Base-by-base conservation (phyloP, 768 basidiomycete species). In the Terana coerulea region DNA sequence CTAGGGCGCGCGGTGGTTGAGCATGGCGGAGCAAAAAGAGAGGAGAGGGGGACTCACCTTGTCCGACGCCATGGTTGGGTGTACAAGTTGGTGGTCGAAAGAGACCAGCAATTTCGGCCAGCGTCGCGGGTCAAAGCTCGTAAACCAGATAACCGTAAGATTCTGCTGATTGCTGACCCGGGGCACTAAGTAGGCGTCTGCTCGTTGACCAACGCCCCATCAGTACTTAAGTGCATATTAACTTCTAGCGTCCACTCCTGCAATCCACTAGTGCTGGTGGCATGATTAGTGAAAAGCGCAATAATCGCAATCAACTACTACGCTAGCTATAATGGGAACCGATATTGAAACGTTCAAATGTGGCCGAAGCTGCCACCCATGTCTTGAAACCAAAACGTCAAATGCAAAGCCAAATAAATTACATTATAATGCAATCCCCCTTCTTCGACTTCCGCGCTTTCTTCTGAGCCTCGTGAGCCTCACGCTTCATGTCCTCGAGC, bases 381-480 rank as follows among this genome's bases (percentile, higher is more conserved):
- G n/a, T n/a, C n/a, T n/a, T n/a, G n/a, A n/a, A n/a, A n/a, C n/a
- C n/a, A n/a, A n/a, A n/a, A n/a, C n/a, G n/a, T n/a, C n/a, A 30
- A n/a, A 42, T 24, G 21, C 17, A 30, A n/a, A 51, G 6, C 9
- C 29, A 37, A 37, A 51, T 51, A n/a, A 28, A 36, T 54, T 51
- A 64, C 60, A 64, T 64, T 17, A 64, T 54, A 29, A 61, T 46
- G 49, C 62, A 64, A 36, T 64, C 62, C 17, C 54, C 49, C 49
- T 61, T 61, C 57, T 61, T 64, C 55, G 58, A 56, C 33, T 46
- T 54, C 25, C 47, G 47, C 36, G 66, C 62, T 51, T 74, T 71
- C 35, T 51, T 58, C 65, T 78, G 77, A 44, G 59, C 61, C 22
- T 63, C 63, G 39, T 63, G 48, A 51, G 64, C 58, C 51, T 53